These are phyloP conservation scores for Monosporozyma yasuniensis DNA, from an alignment of 805 yeast genomes.

Conservation along the genomic window DNA sequence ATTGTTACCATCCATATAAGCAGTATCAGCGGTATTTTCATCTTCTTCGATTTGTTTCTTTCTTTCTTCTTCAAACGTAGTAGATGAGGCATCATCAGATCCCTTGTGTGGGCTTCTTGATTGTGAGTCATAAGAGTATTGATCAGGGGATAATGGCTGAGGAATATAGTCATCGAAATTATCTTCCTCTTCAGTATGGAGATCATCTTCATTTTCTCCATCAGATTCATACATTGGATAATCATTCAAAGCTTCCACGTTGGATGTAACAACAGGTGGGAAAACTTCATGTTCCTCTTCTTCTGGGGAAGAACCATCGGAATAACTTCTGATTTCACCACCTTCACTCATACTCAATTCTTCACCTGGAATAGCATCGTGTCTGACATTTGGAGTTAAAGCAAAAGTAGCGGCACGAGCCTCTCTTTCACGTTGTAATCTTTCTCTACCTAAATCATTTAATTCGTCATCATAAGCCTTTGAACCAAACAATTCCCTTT, in stretches of 20 bases:
- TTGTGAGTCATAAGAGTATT: conserved; percentile 2
- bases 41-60: conserved; percentile 19
- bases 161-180: neutral
- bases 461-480: conserved; percentile 16
- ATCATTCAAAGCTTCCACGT: conserved; percentile 3
- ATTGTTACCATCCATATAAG: conserved; percentile 60
- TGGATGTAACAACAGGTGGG: conserved; percentile 2
- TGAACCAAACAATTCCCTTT: conserved; percentile 5
- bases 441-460: conserved; percentile 29
- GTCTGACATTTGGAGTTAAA: conserved; percentile 22
- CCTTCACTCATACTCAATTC: neutral
- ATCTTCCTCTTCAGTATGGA: conserved; percentile 2
- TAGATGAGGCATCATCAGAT: conserved; percentile 4
- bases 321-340: conserved; percentile 6
- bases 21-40: conserved; percentile 30
- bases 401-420: conserved; percentile 39
- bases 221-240: conserved; percentile 4
- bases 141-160: neutral
- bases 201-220: conserved; percentile 3
- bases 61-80: conserved; percentile 9
- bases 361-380: conserved; percentile 1
- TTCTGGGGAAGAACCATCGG: neutral
- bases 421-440: conserved; percentile 34
- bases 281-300: too few relatives aligned
- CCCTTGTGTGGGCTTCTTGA: neutral